A percentile compares a stretch with the other conserved stretches of the same genome.
phyloP scores from a whole-genome alignment of 108 stramenopile species.

The Nitzschia inconspicua region DNA sequence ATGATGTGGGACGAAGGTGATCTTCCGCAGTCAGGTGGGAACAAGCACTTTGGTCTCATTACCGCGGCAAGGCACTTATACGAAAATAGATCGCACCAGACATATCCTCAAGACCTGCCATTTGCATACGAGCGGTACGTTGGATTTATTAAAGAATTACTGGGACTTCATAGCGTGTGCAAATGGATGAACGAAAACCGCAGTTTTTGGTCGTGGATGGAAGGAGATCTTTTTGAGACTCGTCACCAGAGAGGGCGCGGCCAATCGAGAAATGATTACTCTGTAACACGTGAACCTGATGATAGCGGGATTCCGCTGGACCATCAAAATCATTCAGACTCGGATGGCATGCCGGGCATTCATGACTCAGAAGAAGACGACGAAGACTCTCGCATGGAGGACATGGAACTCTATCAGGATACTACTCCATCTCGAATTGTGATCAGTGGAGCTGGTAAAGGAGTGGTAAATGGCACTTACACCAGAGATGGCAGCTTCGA shows the following conservation, averaged over 20 bases:
- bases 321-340: slow-evolving; percentile 52
- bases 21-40: slow-evolving; percentile 8
- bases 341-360: slow-evolving; percentile 41
- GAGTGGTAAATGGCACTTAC: slow-evolving; percentile 76
- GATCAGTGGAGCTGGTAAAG: slow-evolving; percentile 70
- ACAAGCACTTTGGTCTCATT: slow-evolving; percentile 50
- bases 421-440: slow-evolving; percentile 24
- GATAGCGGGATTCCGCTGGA: slow-evolving; percentile 16
- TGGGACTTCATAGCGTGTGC: slow-evolving; percentile 39
- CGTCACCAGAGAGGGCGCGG: slow-evolving; percentile 25
- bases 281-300: slow-evolving; percentile 28
- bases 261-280: slow-evolving; percentile 30
- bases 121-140: slow-evolving; percentile 57
- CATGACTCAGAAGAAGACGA: slow-evolving; percentile 75
- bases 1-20: slow-evolving; percentile 47
- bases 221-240: slow-evolving; percentile 42
- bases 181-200: slow-evolving; percentile 72
- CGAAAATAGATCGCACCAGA: slow-evolving; percentile 16
- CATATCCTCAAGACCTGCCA: slow-evolving; percentile 36
- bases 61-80: slow-evolving; percentile 30
- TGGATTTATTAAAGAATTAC: slow-evolving; percentile 50
- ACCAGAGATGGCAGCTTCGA: slow-evolving; percentile 58
- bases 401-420: slow-evolving; percentile 14
- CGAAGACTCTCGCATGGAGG: slow-evolving; percentile 55
- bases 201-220: slow-evolving; percentile 60